Evolutionary conservation across 176 grass and related monocot genomes (phyloP).

Genomic region (Tuctoria greenei): DNA sequence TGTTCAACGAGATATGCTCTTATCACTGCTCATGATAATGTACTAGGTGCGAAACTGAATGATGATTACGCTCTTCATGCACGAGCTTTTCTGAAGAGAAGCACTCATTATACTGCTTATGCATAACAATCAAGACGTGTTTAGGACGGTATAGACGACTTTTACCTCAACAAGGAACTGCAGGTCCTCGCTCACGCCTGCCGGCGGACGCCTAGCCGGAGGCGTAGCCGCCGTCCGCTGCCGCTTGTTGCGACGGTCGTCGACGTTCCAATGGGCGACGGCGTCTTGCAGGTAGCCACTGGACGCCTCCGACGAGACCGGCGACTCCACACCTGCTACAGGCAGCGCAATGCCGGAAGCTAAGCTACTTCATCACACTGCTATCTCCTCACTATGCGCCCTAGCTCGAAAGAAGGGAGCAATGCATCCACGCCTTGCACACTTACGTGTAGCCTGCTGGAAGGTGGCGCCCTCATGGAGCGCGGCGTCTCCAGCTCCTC

Average conservation of each 20-base stretch:
- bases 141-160: neutral
- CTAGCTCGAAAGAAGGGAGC: neutral
- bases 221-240: constrained; percentile 25
- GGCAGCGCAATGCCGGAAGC: neutral
- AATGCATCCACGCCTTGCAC: neutral
- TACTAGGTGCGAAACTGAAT: neutral
- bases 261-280: constrained; percentile 38
- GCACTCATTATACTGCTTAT: neutral
- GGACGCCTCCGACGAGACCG: constrained; percentile 56
- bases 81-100: neutral
- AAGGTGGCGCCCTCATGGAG: neutral
- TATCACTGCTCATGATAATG: neutral
- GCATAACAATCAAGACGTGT: neutral
- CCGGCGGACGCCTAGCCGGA: constrained; percentile 25
- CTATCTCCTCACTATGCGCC: neutral
- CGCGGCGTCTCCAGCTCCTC: constrained; percentile 4
- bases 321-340: constrained; percentile 54
- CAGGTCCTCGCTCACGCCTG: constrained; percentile 47
- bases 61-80: neutral
- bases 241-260: constrained; percentile 51
- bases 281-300: constrained; percentile 62
- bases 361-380: neutral
- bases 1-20: too few relatives aligned
- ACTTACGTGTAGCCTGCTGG: constrained; percentile 41
- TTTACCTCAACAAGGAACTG: constrained; percentile 62